A percentile compares a stretch with the other conserved stretches of the same genome.
These are phyloP conservation scores for Dendrobium chrysotoxum DNA, from an alignment of 106 monocot species.

Conservation along the genomic window DNA sequence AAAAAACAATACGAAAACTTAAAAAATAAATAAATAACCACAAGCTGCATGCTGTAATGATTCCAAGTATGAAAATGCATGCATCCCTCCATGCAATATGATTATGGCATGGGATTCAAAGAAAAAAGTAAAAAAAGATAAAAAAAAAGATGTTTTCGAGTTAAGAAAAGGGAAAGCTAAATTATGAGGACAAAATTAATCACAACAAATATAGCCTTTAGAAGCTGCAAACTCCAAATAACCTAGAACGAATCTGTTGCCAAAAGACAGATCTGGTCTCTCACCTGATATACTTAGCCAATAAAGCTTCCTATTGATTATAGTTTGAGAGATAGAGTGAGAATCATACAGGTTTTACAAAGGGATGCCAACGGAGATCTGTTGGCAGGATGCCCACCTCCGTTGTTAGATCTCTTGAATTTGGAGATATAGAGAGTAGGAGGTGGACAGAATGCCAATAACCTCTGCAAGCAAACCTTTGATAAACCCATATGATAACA, in stretches of 20 bases:
- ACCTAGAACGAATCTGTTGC: background rate
- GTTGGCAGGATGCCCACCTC: slow-evolving; percentile 85
- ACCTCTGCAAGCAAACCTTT: slow-evolving; percentile 42
- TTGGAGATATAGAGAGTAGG: slow-evolving; percentile 1
- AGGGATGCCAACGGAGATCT: slow-evolving; percentile 54
- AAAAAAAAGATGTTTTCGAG: background rate
- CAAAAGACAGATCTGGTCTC: no score
- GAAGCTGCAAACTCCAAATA: background rate
- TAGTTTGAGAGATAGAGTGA: background rate
- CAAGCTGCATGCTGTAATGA: background rate
- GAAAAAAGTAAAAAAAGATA: background rate
- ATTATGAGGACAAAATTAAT: background rate
- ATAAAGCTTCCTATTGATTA: background rate
- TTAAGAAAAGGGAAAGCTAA: background rate
- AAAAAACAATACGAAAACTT: background rate
- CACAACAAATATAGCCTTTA: background rate
- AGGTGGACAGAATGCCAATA: slow-evolving; percentile 92
- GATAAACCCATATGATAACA: slow-evolving; percentile 45
- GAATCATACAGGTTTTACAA: slow-evolving; percentile 47
- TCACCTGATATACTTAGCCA: background rate
- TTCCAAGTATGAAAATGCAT: background rate
- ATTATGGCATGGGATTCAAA: background rate
- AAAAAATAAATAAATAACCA: background rate
- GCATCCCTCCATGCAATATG: background rate
- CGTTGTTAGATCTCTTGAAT: slow-evolving; percentile 3